These are phyloP conservation scores for Arthrobotrys pseudoclavata DNA, from an alignment of 2,329 filamentous ascomycete species.

Conservation along the genomic window DNA sequence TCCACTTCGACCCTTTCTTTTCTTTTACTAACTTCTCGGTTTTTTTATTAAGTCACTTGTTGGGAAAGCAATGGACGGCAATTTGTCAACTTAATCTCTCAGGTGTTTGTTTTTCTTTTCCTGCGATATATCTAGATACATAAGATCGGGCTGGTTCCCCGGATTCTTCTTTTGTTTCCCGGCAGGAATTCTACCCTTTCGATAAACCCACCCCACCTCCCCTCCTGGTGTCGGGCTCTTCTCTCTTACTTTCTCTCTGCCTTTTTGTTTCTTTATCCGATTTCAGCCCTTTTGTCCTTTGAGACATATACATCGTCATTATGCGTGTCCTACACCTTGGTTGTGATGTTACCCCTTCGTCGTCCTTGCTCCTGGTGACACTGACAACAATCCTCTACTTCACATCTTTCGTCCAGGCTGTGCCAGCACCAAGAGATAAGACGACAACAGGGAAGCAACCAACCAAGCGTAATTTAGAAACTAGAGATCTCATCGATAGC, in stretches of 20 bases:
- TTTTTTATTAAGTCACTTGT: slow-evolving; percentile 12
- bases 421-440: slow-evolving; percentile 32
- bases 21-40: slow-evolving; percentile 3
- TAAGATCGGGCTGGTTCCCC: slow-evolving; percentile 58
- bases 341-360: slow-evolving; percentile 11
- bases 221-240: neutral
- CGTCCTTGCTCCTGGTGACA: slow-evolving; percentile 46
- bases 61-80: slow-evolving; percentile 14
- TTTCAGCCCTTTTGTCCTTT: slow-evolving; percentile 9
- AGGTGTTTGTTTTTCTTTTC: slow-evolving; percentile 21
- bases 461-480: slow-evolving; percentile 40
- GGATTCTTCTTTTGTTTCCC: slow-evolving; percentile 44
- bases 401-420: slow-evolving; percentile 24
- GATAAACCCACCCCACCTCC: slow-evolving; percentile 12
- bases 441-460: slow-evolving; percentile 39
- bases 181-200: slow-evolving; percentile 36
- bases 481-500: slow-evolving; percentile 33
- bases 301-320: slow-evolving; percentile 31
- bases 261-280: slow-evolving; percentile 2
- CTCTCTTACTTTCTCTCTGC: slow-evolving; percentile 10
- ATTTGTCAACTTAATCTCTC: slow-evolving; percentile 38
- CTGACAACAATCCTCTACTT: slow-evolving; percentile 38
- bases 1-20: neutral
- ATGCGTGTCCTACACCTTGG: slow-evolving; percentile 33
- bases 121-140: slow-evolving; percentile 34